Percentiles rank a stretch among this genome's conserved stretches.
Evolutionary conservation across 225 moss, liverwort and hornwort species (phyloP).

Genomic region (Climacium dendroides): DNA sequence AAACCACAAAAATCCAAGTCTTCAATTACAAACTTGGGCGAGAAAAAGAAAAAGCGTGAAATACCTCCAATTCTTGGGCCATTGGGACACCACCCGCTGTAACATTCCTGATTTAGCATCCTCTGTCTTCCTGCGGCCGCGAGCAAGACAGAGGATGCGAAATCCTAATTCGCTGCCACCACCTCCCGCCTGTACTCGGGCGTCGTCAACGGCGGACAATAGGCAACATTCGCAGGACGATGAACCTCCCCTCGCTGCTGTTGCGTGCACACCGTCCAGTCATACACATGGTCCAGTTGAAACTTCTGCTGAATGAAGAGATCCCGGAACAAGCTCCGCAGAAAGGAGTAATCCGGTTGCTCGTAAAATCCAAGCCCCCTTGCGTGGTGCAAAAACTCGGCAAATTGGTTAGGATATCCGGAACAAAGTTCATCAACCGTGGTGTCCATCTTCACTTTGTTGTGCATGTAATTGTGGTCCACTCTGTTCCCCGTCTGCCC

Average conservation of each 20-base stretch:
- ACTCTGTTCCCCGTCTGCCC: conserved; percentile 6
- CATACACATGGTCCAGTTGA: conserved; percentile 45
- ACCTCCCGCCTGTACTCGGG: conserved; percentile 26
- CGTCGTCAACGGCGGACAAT: conserved; percentile 17
- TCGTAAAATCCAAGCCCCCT: conserved; percentile 25
- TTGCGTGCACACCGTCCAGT: conserved; percentile 25
- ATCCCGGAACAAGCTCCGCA: conserved; percentile 37
- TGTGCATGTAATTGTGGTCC: conserved; percentile 28
- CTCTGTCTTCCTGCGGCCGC: neutral
- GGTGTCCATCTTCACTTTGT: conserved; percentile 36
- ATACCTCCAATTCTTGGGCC: neutral
- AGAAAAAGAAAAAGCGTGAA: neutral
- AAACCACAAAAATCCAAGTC: no score
- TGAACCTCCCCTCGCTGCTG: neutral
- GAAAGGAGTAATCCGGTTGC: conserved; percentile 33
- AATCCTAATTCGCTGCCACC: conserved; percentile 33
- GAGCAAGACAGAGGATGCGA: neutral
- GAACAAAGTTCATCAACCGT: conserved; percentile 33
- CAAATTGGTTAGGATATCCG: conserved; percentile 18
- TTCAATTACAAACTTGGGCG: neutral
- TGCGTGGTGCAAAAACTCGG: conserved; percentile 29
- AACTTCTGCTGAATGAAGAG: conserved; percentile 41
- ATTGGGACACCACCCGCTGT: neutral
- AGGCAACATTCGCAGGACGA: conserved; percentile 2
- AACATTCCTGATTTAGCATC: neutral